Percentiles rank a stretch among this genome's conserved stretches.
Evolutionary conservation across 805 yeast species (phyloP).

Genomic region (Saccharomycopsis babjevae): DNA sequence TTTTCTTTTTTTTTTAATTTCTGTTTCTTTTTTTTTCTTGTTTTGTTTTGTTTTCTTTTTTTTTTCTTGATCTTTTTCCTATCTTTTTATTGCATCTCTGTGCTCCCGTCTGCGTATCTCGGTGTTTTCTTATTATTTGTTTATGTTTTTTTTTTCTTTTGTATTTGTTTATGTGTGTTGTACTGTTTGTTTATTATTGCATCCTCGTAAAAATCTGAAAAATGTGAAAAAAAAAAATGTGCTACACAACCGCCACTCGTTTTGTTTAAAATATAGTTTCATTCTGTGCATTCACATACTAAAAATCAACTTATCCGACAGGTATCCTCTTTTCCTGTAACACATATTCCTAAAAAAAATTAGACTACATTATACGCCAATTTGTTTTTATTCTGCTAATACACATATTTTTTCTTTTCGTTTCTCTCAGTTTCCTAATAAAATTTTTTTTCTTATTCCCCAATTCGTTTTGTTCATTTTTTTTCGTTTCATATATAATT

Average conservation of each 20-base stretch:
- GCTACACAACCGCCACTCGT: background rate
- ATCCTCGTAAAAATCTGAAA: background rate
- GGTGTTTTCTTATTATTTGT: too few species aligned
- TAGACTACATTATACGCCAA: background rate
- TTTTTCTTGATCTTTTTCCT: too few species aligned
- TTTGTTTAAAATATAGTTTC: background rate
- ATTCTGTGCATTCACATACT: background rate
- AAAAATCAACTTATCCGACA: background rate
- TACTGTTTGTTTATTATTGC: background rate
- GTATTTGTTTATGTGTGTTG: background rate
- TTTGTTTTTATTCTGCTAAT: too few species aligned
- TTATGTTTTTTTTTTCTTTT: background rate
- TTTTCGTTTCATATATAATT: background rate
- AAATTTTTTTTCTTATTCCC: background rate
- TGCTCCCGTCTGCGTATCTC: too few species aligned
- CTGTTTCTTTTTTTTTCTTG: too few species aligned
- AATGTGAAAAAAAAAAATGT: background rate
- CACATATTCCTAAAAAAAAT: background rate
- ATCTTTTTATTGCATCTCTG: too few species aligned
- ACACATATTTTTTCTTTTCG: background rate
- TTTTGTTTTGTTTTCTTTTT: too few species aligned
- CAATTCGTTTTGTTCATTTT: background rate
- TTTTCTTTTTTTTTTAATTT: too few species aligned
- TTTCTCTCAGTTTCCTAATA: background rate
- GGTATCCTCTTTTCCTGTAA: slow-evolving; percentile 1